Base-by-base conservation (phyloP, 2,329 filamentous ascomycete genomes). In the Penicillium crustosum region DNA sequence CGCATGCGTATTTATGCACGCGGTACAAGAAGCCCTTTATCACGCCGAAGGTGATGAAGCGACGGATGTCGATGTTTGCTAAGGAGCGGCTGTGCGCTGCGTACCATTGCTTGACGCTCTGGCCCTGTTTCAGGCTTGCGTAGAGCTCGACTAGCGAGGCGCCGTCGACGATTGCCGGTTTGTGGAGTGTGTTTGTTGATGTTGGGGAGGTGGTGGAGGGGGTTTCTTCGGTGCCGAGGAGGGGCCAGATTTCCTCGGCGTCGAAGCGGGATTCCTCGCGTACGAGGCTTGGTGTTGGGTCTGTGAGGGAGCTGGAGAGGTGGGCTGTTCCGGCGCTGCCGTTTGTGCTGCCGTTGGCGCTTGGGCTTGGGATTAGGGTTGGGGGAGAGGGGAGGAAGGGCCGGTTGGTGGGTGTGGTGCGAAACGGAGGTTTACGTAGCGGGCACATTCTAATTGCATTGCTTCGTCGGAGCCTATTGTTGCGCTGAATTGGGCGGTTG, bases 1-100 rank as follows among this genome's bases (percentile, higher is more conserved):
- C 71, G 63, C 95, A 85, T 29, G 91, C 89, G 71, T 95, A 95
- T 73, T 94, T 95, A 77, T 97, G 91, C 41, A 97, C 88, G 35
- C 94, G 86, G 75, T 97, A 97, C 25, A 99, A 78, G 65, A 95
- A 90, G 17, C 93, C 93, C 77, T 97, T 97, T 73, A 97, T 96
- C 58, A 97, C 84, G 57, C 93, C 94, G 69, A 97, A 99, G 58
- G 96, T 95, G 62, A 97, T 91, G 62, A 99, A 88, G 29, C 94
- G 88, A 13, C 94, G 86, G 55, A 97, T 86, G 73, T 99, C 94
- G 57, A 99, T 86, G 68, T 88, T 88, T 13, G 83, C 80, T 9
- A 97, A 81, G 39, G 89, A 78, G 41, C 88, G 84, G 64, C 86
- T 83, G 73, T 96, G 89, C 33, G 87, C 81, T 58, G 89, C 82